Percentiles rank a stretch among this genome's conserved stretches.
Conservation (phyloP, 345 rosid species). For the Salix exigua region DNA sequence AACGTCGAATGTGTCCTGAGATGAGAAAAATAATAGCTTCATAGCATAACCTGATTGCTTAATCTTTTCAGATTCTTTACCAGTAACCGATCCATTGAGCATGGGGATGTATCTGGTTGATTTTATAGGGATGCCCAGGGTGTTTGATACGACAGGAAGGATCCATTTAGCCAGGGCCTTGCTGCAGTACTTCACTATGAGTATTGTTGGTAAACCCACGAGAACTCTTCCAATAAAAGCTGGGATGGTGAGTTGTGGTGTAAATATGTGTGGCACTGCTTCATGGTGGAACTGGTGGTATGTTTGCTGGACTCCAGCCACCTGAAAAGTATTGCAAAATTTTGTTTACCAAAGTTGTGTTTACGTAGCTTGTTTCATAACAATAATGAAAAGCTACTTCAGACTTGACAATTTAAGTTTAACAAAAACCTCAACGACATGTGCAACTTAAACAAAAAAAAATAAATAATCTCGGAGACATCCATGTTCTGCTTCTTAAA, state of each 20-base stretch:
- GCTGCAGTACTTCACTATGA: conserved; percentile 83
- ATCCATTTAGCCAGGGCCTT: conserved; percentile 84
- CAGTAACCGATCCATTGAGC: conserved; percentile 40
- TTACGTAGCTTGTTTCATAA: not conserved
- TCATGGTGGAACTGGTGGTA: conserved; percentile 91
- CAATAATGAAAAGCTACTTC: not conserved
- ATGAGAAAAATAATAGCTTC: conserved; percentile 43
- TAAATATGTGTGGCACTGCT: conserved; percentile 54
- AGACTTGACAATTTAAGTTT: not conserved
- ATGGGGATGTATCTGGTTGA: conserved; percentile 64
- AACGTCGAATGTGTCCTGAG: conserved; percentile 55
- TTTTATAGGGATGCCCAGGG: conserved; percentile 69
- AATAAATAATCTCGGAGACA: not conserved
- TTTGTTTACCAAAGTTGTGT: not conserved
- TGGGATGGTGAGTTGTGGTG: conserved; percentile 39
- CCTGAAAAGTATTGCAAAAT: conserved; percentile 38
- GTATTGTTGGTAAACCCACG: conserved; percentile 84
- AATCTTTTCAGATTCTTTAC: conserved; percentile 42
- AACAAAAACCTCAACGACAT: not conserved
- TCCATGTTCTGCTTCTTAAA: not conserved
- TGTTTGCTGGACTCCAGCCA: conserved; percentile 77
- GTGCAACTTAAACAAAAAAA: not conserved
- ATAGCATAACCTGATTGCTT: conserved; percentile 53
- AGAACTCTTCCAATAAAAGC: conserved; percentile 62
- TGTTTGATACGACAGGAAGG: conserved; percentile 68